phyloP scores from a whole-genome alignment of 176 grass and related monocot species.

The Carex myosuroides region DNA sequence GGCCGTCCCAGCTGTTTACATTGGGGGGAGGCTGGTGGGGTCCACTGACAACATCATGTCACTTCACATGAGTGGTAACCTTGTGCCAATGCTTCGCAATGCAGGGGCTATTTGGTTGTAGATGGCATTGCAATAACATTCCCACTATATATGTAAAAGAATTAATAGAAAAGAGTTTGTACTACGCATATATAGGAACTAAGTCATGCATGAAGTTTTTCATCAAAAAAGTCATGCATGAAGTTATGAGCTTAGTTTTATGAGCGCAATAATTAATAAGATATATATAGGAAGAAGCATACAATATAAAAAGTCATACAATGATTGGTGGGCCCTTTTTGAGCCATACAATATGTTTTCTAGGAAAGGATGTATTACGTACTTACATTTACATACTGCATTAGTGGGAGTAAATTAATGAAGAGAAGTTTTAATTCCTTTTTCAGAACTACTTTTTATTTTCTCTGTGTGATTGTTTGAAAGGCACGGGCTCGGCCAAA shows the following conservation, averaged over 20 bases:
- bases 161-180: background rate
- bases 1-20: slow-evolving; percentile 39
- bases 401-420: background rate
- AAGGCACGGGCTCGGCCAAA: background rate
- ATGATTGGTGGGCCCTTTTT: too few species aligned
- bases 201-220: too few species aligned
- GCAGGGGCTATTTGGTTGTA: slow-evolving; percentile 34
- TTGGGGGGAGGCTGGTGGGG: slow-evolving; percentile 47
- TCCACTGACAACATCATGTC: slow-evolving; percentile 56
- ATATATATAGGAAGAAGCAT: background rate
- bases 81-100: slow-evolving; percentile 48
- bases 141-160: too few species aligned
- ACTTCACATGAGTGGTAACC: slow-evolving; percentile 38
- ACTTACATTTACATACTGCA: background rate
- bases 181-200: background rate
- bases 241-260: too few species aligned
- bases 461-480: background rate
- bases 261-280: too few species aligned
- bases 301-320: too few species aligned
- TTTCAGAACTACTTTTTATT: background rate
- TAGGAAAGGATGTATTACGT: background rate
- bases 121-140: too few species aligned
- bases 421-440: background rate
- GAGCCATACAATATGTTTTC: too few species aligned
- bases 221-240: too few species aligned